These are phyloP conservation scores for Sarcodon aspratus DNA, from an alignment of 768 basidiomycete species.

Conservation along the genomic window DNA sequence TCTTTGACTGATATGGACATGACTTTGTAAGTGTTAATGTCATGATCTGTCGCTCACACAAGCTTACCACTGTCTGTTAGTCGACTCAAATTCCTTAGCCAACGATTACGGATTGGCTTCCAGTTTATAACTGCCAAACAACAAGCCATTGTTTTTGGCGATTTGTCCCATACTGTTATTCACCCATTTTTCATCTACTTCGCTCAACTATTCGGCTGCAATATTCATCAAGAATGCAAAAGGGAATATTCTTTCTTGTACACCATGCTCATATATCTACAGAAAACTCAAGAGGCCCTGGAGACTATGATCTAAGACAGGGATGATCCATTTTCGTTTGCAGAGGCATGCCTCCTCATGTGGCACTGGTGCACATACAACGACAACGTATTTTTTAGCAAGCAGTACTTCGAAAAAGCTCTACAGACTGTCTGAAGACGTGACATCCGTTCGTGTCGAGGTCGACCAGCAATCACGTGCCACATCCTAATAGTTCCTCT, in stretches of 20 bases:
- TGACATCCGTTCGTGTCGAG: background rate
- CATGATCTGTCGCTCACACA: background rate
- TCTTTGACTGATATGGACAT: background rate
- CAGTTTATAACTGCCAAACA: background rate
- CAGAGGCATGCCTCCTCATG: background rate
- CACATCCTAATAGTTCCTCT: background rate
- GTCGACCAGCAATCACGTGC: no score
- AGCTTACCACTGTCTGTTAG: conserved; percentile 1
- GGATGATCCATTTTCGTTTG: background rate
- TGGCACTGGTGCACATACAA: background rate
- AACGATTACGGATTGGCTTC: conserved; percentile 4
- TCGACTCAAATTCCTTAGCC: conserved; percentile 11
- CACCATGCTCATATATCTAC: background rate
- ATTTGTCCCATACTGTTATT: background rate
- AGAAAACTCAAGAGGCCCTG: background rate
- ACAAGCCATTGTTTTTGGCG: background rate
- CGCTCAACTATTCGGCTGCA: conserved; percentile 9
- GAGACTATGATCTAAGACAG: background rate
- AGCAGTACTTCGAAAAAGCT: background rate
- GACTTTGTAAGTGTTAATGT: background rate
- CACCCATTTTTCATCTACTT: background rate
- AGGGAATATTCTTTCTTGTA: background rate
- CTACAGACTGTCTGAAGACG: background rate
- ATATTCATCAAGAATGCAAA: conserved; percentile 9
- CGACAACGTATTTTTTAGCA: background rate